Evolutionary conservation across 305 asterid genomes (phyloP), one percentile per base, ranked within the genome.

Genomic region (Petunia hybrid): DNA sequence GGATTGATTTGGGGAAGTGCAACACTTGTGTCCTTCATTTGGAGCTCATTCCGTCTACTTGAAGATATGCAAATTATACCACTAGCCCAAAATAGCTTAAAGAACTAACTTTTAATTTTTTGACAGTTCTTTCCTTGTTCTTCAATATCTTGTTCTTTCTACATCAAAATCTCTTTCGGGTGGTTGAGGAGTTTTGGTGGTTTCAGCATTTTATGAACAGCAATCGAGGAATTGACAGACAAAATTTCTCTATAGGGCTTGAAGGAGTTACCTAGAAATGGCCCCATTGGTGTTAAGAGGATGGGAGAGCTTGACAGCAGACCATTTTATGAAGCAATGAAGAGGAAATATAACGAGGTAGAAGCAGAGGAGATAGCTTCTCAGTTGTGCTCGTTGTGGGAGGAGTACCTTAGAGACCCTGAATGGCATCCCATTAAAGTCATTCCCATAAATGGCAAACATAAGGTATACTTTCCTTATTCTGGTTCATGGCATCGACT

Each of bases 321-420:
- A 84, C 98, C 98, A 55, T 96, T 96, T 85, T 90, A 74, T 51
- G 92, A 89, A 48, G 97, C 91, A 79, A 91, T 96, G 97, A 94
- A 90, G 86, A 90, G 89, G 87, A 96, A 86, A 85, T 92, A 96
- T 76, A 86, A 56, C 67, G 95, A 90, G 69, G 85, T 83, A 7
- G 97, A 94, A 81, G 97, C 98, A 65, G 94, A 92, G 71, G 97
- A 93, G 80, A 90, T 83, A 84, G 97, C 98, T 41, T 82, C 93
- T 6, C 98, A 94, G 48, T 78, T 96, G 87, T 89, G 95, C 92
- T 92, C 98, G 1, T 82, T 96, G 65, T 96, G 98, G 98, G 94
- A 93, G 89, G 99, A 96, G 82, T 92, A 94, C 91, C 99, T 96
- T 75, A 88, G 94, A 86, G 95, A 96, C 88, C 94, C 98, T 38